Percentiles rank a stretch among this genome's conserved stretches.
Evolutionary conservation across 164 flowering plant species (phyloP).

Genomic region (Vitis riparia): DNA sequence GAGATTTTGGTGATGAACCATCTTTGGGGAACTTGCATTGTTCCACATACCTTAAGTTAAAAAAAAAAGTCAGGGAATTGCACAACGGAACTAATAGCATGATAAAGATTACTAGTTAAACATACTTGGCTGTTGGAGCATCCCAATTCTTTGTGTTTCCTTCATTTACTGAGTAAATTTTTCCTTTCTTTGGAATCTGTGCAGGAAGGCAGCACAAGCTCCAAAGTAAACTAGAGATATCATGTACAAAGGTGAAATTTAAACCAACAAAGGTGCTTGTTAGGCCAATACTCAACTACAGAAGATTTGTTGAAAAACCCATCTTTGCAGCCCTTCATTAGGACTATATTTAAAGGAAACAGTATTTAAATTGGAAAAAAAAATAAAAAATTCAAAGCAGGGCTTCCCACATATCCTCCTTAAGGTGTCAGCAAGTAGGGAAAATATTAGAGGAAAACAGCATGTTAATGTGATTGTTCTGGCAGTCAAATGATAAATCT

Average conservation of each 20-base stretch:
- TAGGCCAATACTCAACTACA: background rate
- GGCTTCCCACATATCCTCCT: background rate
- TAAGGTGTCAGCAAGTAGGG: background rate
- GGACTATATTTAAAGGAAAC: too few species aligned
- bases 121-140: conserved; percentile 85
- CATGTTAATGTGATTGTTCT: background rate
- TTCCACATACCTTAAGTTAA: conserved; percentile 70
- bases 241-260: background rate
- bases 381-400: background rate
- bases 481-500: background rate
- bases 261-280: background rate
- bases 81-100: conserved; percentile 4
- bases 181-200: conserved; percentile 95
- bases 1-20: conserved; percentile 84
- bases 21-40: conserved; percentile 89
- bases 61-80: background rate
- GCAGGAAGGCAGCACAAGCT: conserved; percentile 1
- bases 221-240: background rate
- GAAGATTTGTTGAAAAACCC: background rate
- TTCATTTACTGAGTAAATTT: conserved; percentile 97
- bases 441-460: background rate
- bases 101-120: background rate
- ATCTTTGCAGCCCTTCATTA: background rate
- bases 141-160: conserved; percentile 99
- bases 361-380: too few species aligned